These are phyloP conservation scores for Bjerkandera adusta DNA, from an alignment of 1,284 basidiomycete genomes.

Conservation along the genomic window DNA sequence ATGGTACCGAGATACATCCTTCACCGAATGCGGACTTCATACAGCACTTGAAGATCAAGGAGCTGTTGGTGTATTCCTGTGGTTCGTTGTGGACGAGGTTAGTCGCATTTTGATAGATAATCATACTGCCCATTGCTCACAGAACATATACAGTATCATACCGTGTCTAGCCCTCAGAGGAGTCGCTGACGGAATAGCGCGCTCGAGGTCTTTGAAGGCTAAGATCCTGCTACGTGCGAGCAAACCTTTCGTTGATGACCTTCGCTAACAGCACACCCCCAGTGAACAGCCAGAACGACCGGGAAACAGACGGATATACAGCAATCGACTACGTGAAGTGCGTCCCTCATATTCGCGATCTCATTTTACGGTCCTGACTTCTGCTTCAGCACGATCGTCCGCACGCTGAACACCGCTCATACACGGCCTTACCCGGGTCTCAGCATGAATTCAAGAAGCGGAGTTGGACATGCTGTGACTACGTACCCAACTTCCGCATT, in stretches of 20 bases:
- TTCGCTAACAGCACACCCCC: constrained; percentile 9
- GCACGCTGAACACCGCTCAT: constrained; percentile 68
- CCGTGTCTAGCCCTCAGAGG: constrained; percentile 88
- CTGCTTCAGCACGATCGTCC: constrained; percentile 60
- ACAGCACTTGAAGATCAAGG: constrained; percentile 57
- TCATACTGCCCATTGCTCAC: constrained; percentile 7
- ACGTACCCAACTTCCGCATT: constrained; percentile 70
- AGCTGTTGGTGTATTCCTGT: constrained; percentile 86
- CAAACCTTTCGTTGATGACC: neutral
- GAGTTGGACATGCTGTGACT: constrained; percentile 49
- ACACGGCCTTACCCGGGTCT: constrained; percentile 48
- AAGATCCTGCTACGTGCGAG: constrained; percentile 82
- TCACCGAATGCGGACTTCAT: constrained; percentile 84
- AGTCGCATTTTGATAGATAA: constrained; percentile 10
- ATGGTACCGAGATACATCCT: constrained; percentile 89
- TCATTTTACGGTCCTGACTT: neutral
- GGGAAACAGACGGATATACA: constrained; percentile 86
- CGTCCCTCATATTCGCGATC: constrained; percentile 10
- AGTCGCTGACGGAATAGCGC: constrained; percentile 78
- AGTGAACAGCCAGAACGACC: constrained; percentile 91
- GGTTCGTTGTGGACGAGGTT: constrained; percentile 93
- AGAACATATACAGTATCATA: constrained; percentile 58
- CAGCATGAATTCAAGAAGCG: neutral
- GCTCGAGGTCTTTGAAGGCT: constrained; percentile 67
- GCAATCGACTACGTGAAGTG: constrained; percentile 84